Conservation (phyloP, 225 moss, liverwort and hornwort genomes). For the Pleurozium schreberi region DNA sequence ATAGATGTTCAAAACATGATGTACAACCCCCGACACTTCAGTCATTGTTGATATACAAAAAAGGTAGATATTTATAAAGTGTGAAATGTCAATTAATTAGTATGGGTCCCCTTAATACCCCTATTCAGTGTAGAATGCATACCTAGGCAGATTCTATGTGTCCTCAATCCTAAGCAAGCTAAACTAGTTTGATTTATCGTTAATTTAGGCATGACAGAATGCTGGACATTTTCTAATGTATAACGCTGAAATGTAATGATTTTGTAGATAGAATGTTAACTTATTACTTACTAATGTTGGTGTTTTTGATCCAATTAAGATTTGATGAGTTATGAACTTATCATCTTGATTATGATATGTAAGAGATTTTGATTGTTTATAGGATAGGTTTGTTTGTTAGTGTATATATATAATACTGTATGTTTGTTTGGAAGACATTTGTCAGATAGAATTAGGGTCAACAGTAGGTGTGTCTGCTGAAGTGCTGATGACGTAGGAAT, state of each 20-base stretch:
- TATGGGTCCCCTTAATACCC: too few relatives aligned
- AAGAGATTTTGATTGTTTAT: background rate
- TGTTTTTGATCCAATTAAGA: background rate
- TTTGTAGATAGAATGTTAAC: too few relatives aligned
- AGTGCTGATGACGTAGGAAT: too few relatives aligned
- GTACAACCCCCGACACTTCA: too few relatives aligned
- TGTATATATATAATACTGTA: background rate
- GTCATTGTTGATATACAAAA: too few relatives aligned
- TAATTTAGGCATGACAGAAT: background rate
- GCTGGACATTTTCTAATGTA: background rate
- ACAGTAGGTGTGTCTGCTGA: background rate
- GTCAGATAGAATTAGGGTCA: background rate
- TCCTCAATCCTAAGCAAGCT: background rate
- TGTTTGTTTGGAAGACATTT: background rate
- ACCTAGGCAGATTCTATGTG: background rate
- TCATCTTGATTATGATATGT: too few relatives aligned
- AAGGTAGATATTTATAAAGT: too few relatives aligned
- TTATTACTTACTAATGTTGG: too few relatives aligned
- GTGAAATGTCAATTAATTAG: too few relatives aligned
- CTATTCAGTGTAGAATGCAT: too few relatives aligned
- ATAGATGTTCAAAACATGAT: too few relatives aligned
- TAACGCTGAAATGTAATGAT: background rate
- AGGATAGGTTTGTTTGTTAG: background rate
- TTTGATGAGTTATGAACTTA: background rate
- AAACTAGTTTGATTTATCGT: background rate